These are phyloP conservation scores for Ogataea trehalophila DNA, from an alignment of 805 yeast species.

Conservation along the genomic window DNA sequence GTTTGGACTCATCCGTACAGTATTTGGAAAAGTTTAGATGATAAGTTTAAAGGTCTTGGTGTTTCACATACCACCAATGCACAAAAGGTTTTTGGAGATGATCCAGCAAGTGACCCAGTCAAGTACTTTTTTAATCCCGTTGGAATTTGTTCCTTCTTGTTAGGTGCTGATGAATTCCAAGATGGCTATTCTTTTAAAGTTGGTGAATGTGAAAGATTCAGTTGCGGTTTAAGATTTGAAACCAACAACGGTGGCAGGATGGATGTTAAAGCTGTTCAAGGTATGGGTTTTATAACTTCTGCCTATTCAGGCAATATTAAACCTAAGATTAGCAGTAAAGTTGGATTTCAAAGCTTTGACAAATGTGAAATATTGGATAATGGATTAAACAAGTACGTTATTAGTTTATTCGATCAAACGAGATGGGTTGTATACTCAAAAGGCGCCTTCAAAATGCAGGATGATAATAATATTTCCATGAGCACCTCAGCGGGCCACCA, in stretches of 20 bases:
- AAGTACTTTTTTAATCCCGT: slow-evolving; percentile 64
- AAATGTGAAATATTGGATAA: slow-evolving; percentile 33
- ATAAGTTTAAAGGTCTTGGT: slow-evolving; percentile 52
- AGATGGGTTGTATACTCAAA: slow-evolving; percentile 60
- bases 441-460: slow-evolving; percentile 9
- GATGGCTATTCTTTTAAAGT: slow-evolving; percentile 16
- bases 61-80: slow-evolving; percentile 54
- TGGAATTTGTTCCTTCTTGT: slow-evolving; percentile 56
- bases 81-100: slow-evolving; percentile 70
- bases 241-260: slow-evolving; percentile 26
- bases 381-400: slow-evolving; percentile 48
- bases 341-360: slow-evolving; percentile 55
- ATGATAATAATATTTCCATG: slow-evolving; percentile 25
- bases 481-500: slow-evolving; percentile 28
- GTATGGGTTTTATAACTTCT: slow-evolving; percentile 76
- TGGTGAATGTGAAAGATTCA: slow-evolving; percentile 30
- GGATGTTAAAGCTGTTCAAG: slow-evolving; percentile 63
- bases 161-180: slow-evolving; percentile 41
- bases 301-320: slow-evolving; percentile 44
- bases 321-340: slow-evolving; percentile 54
- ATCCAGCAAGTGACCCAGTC: slow-evolving; percentile 38
- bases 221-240: slow-evolving; percentile 31
- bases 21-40: slow-evolving; percentile 51
- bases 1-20: slow-evolving; percentile 83
- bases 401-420: slow-evolving; percentile 48